Evolutionary conservation across 805 yeast genomes (phyloP), one percentile per base, ranked within the genome.

Genomic region (Lachancea quebecensis): DNA sequence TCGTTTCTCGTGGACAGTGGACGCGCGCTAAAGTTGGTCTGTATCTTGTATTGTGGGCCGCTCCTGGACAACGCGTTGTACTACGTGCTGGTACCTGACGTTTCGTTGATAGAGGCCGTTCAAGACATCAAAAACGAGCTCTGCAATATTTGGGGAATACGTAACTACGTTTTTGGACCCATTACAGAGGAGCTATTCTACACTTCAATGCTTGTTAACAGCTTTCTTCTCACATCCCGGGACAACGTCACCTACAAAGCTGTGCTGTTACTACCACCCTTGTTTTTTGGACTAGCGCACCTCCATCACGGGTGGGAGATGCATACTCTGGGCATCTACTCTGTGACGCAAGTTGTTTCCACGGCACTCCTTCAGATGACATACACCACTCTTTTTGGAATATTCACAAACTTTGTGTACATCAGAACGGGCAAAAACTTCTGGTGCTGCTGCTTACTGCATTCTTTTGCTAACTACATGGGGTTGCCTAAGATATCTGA

Each of bases 201-300:
- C 45, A 64, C 69, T 2, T 52, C 66, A 3, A 56, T 65, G 58
- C 31, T 64, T 10, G 35, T 60, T 16, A 53, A 49, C 29, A 49
- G 50, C 6, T 56, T 56, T 42, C 25, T 55, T 17, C n/a, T 45
- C 2, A 39, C 57, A 15, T 38, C 43, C 5, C 33, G 18, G 3
- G 45, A 42, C 6, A 7, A 30, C 9, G 27, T 25, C 9, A 34
- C 42, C 3, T 25, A 18, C 17, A 45, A 37, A 4, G 38, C 47
- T 16, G 45, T 59, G 28, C 29, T 56, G 6, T 51, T 57, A 55
- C 45, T 50, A 38, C 51, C 59, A 2, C 64, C 65, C 0, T 35
- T 61, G 11, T 62, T 57, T 46, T 65, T 65, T 41, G 68, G 68
- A 4, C 37, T 64, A 4, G 68, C 69, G 0, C 69, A 65, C 44